phyloP scores from a whole-genome alignment of 1,284 basidiomycete genomes.

The Spongispora temasekensis region DNA sequence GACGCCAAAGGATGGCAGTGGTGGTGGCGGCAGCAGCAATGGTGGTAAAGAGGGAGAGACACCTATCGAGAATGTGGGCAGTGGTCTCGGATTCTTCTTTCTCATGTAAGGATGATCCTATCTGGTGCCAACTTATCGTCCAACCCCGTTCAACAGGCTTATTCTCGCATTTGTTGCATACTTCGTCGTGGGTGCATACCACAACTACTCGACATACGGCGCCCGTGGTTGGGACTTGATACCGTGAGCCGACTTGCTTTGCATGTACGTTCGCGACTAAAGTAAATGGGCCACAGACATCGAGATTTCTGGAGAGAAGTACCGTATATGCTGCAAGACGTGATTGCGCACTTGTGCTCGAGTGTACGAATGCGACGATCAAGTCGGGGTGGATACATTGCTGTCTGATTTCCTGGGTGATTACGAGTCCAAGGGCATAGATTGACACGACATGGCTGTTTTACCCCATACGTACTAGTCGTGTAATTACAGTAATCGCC shows the following conservation, averaged over 20 bases:
- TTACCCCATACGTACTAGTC: too few species aligned
- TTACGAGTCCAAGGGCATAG: too few species aligned
- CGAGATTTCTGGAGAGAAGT: constrained; percentile 88
- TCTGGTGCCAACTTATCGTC: background rate
- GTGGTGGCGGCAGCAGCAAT: constrained; percentile 36
- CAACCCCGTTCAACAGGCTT: constrained; percentile 47
- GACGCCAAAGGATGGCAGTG: constrained; percentile 35
- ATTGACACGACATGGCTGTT: too few species aligned
- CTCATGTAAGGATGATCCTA: constrained; percentile 57
- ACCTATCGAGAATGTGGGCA: constrained; percentile 52
- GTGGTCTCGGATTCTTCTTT: constrained; percentile 83
- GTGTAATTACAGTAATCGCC: constrained; percentile 14
- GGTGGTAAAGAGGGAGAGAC: constrained; percentile 32
- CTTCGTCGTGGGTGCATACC: constrained; percentile 75
- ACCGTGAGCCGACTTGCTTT: constrained; percentile 53
- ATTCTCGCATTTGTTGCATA: constrained; percentile 67
- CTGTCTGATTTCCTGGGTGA: constrained; percentile 51
- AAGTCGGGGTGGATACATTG: constrained; percentile 70
- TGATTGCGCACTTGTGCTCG: constrained; percentile 74
- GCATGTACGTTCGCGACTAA: constrained; percentile 5
- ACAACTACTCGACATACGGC: constrained; percentile 83
- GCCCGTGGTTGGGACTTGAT: constrained; percentile 77
- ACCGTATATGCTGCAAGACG: constrained; percentile 78
- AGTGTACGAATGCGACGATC: constrained; percentile 66
- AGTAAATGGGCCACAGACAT: constrained; percentile 52